phyloP scores from a whole-genome alignment of 495 filamentous ascomycete genomes.

The Penicillium flavigenum region DNA sequence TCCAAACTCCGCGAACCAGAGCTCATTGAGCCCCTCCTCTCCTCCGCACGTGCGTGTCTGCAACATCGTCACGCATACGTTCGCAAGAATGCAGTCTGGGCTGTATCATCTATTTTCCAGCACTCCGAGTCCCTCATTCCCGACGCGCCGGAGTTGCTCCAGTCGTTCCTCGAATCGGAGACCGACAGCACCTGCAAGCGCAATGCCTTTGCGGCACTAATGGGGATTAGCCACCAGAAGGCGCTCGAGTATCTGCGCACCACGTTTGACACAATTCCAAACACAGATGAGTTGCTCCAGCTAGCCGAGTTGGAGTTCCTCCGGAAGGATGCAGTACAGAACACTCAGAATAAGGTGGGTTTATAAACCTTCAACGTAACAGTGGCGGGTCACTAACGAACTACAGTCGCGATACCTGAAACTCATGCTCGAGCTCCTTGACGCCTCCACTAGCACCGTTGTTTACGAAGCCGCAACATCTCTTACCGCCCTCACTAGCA shows the following conservation, averaged over 20 bases:
- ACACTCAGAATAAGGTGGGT: conserved; percentile 84
- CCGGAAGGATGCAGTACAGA: conserved; percentile 93
- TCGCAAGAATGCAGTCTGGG: conserved; percentile 95
- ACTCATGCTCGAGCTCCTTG: conserved; percentile 94
- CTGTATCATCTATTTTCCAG: conserved; percentile 86
- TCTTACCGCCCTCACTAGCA: conserved; percentile 90
- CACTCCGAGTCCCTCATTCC: conserved; percentile 92
- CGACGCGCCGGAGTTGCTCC: conserved; percentile 90
- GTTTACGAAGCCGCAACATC: conserved; percentile 98
- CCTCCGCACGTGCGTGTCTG: conserved; percentile 85
- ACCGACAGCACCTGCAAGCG: conserved; percentile 96
- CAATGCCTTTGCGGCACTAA: conserved; percentile 92
- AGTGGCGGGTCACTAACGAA: conserved; percentile 27
- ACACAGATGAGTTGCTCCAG: conserved; percentile 91
- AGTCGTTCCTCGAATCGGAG: conserved; percentile 86
- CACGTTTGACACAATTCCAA: conserved; percentile 92
- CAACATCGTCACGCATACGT: conserved; percentile 97
- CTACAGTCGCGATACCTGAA: conserved; percentile 80
- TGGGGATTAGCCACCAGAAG: conserved; percentile 88
- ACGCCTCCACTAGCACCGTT: conserved; percentile 89
- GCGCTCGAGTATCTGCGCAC: conserved; percentile 84
- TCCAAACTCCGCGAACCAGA: conserved; percentile 95
- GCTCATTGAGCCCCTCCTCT: conserved; percentile 91
- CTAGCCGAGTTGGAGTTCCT: conserved; percentile 95
- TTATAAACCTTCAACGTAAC: not conserved